These are phyloP conservation scores for Crithidia acanthocephali DNA, from an alignment of 208 protist genomes.

Conservation along the genomic window DNA sequence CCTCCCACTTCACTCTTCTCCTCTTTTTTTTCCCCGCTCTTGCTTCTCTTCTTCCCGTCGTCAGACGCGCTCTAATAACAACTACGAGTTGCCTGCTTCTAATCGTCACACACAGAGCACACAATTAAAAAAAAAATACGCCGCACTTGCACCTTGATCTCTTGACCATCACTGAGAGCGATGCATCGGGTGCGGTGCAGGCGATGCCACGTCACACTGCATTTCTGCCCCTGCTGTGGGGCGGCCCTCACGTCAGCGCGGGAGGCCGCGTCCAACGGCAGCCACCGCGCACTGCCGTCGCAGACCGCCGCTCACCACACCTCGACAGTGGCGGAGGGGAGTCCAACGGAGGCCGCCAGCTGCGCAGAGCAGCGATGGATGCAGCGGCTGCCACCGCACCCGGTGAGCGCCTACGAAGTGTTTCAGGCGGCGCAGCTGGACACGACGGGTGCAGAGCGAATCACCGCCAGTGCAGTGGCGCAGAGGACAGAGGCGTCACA, in stretches of 20 bases:
- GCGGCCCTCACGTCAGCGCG: neutral
- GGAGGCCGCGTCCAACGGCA: neutral
- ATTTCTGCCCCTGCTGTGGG: slow-evolving; percentile 48
- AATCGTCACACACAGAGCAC: no score
- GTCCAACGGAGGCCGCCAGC: neutral
- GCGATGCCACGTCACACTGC: slow-evolving; percentile 19
- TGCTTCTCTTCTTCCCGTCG: neutral
- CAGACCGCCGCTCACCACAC: neutral
- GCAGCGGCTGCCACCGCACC: slow-evolving; percentile 9
- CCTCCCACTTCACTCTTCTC: neutral
- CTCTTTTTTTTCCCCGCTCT: neutral
- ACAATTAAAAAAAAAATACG: no score
- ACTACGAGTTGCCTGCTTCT: no score
- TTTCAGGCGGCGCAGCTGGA: slow-evolving; percentile 15
- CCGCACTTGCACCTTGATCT: no score
- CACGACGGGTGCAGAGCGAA: no score
- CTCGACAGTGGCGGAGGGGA: neutral
- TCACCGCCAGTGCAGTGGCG: no score
- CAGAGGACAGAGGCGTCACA: no score
- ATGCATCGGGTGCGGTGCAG: slow-evolving; percentile 10
- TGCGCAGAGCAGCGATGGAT: neutral
- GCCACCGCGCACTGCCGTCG: neutral
- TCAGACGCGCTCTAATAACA: no score
- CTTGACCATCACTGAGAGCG: neutral
- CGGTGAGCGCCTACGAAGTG: slow-evolving; percentile 30